phyloP scores from a whole-genome alignment of 306 rosid genomes.

The Casuarina glauca region DNA sequence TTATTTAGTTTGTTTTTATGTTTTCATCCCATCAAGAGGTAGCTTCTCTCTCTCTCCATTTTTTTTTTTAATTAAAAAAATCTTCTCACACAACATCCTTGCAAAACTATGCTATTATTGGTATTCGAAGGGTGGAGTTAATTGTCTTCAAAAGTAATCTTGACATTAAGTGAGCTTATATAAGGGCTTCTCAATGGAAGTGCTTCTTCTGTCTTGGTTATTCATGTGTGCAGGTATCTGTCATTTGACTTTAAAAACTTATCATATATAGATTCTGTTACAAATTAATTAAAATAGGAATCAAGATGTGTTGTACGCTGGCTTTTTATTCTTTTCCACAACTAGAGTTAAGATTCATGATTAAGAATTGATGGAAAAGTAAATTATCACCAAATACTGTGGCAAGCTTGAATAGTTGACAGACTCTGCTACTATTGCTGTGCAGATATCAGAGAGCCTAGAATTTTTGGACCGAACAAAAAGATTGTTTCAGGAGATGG shows the following conservation, averaged over 20 bases:
- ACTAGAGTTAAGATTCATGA: background rate
- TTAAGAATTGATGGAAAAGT: background rate
- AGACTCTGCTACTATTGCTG: conserved; percentile 27
- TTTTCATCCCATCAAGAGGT: no score
- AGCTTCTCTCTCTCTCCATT: no score
- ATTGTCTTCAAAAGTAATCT: no score
- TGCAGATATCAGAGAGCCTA: conserved; percentile 55
- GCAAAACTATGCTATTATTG: no score
- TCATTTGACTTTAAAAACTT: background rate
- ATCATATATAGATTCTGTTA: background rate
- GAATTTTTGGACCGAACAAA: conserved; percentile 56
- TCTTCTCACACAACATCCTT: no score
- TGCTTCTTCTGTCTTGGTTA: no score
- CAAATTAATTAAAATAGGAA: background rate
- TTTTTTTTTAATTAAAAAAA: no score
- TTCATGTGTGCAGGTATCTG: no score
- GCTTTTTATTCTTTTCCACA: background rate
- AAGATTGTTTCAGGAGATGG: conserved; percentile 43
- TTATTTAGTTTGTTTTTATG: no score
- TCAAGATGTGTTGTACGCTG: background rate
- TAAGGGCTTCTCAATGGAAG: no score
- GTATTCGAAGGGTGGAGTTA: no score
- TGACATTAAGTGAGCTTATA: no score
- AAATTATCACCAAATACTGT: background rate
- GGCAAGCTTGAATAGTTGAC: conserved; percentile 2